Evolutionary conservation across 345 rosid genomes (phyloP), one percentile per base, ranked within the genome.

Genomic region (Camelina laxa): DNA sequence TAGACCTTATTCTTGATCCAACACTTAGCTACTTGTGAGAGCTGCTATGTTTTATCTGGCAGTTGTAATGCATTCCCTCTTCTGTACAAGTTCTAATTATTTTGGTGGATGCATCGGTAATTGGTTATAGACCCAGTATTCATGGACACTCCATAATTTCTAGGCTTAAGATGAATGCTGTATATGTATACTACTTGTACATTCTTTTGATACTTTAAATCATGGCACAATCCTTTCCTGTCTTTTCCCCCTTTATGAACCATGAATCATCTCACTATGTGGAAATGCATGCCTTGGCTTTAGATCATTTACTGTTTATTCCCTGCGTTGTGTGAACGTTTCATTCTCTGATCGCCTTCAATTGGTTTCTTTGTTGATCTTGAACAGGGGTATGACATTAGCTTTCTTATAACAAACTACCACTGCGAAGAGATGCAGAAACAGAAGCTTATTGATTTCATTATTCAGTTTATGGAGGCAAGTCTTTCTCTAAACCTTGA

Each of bases 341-440:
- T 54, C 22, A 55, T 65, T 31, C 55, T 45, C 17, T 53, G 7
- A 63, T 24, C 35, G 16, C 47, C 4, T 17, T 57, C 22, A 53
- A 35, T 33, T 38, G 33, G 39, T 42, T 65, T 73, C 33, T 19
- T 71, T 72, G 13, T 65, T 63, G 54, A 58, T 74, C 63, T 76
- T 67, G 73, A 53, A 42, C 88, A 95, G 99, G 99, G 99, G 64
- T 90, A 92, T 82, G 99, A 95, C 80, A 89, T 95, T 20, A 95
- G 99, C 83, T 95, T 95, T 84, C 96, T 95, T 19, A 87, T 92
- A 79, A 95, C 97, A 14, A 92, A 95, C 85, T 92, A 84, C 82
- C 97, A 92, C 84, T 92, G 97, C 14, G 97, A 95, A 83, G 97
- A 95, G 73, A 89, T 95, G 99, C 99, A 92, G 84, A 95, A 95